Evolutionary conservation across 1,139 yeast genomes (phyloP).

Genomic region (Zygosaccharomyces pseudobailii): DNA sequence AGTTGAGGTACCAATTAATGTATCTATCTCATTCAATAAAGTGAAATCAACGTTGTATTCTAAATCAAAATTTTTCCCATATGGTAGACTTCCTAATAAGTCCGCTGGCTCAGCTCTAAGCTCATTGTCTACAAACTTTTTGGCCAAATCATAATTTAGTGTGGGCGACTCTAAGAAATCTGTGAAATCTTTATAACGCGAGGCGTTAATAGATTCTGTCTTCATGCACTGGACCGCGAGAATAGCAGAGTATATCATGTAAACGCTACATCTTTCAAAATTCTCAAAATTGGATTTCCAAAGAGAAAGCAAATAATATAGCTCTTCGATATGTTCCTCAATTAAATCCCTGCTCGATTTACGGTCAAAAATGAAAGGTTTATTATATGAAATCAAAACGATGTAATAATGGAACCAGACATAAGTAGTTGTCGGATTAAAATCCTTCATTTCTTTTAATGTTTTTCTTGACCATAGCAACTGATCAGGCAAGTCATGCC

Average conservation of each 20-base stretch:
- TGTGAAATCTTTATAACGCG: conserved; percentile 15
- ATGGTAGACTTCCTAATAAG: conserved; percentile 25
- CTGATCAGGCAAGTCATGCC: conserved; percentile 41
- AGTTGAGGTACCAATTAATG: conserved; percentile 18
- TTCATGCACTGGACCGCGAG: conserved; percentile 30
- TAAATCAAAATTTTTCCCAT: conserved; percentile 30
- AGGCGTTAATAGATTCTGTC: conserved; percentile 19
- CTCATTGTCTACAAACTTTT: conserved; percentile 26
- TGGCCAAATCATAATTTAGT: conserved; percentile 27
- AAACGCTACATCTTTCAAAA: conserved; percentile 25
- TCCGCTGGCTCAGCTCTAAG: conserved; percentile 20
- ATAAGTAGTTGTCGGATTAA: conserved; percentile 48
- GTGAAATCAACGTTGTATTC: conserved; percentile 32
- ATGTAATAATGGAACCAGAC: conserved; percentile 54
- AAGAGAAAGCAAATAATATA: conserved; percentile 33
- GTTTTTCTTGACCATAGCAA: conserved; percentile 43
- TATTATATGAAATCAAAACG: conserved; percentile 50
- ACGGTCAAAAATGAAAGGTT: conserved; percentile 45
- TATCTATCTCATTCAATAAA: conserved; percentile 30
- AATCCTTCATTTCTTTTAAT: conserved; percentile 38
- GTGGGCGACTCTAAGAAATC: conserved; percentile 23
- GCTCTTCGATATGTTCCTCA: conserved; percentile 31
- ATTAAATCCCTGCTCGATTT: conserved; percentile 22
- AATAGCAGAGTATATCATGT: conserved; percentile 30
- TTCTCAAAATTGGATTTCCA: conserved; percentile 33